Evolutionary conservation across 192 early-diverging fungal genomes (phyloP), one percentile per base, ranked within the genome.

Genomic region (Rhizoclosmatium globosum): DNA sequence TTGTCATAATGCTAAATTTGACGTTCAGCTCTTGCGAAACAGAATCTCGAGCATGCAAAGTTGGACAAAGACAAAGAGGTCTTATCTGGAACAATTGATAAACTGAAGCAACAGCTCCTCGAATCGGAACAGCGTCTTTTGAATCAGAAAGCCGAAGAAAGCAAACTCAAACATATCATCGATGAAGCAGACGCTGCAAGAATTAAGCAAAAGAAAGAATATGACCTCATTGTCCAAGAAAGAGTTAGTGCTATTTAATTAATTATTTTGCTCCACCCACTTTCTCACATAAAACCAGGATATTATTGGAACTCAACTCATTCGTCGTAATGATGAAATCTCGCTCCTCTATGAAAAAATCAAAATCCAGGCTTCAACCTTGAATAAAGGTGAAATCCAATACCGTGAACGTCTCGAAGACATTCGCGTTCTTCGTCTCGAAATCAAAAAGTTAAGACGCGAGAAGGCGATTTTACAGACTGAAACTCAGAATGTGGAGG

Each of bases 341-440:
- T 84, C 87, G 17, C 79, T 91, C 15, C 78, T 91, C 1, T 89
- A 91, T 71, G 90, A 91, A 71, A 91, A 91, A 74, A 86, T 91
- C 74, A 88, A 87, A 68, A 89, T 91, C 73, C 90, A 91, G 67
- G 86, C 86, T 0, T 88, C 87, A 3, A 89, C 88, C 2, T 78
- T 91, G 21, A 88, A 90, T 82, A 89, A 89, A 74, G 90, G 90
- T 41, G 90, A 91, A 77, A 83, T 88, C 45, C 88, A 89, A 76
- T 91, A 91, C 77, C 79, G 85, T 38, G 90, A 91, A 79, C 68
- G 90, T 43, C 78, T 89, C 48, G 88, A 90, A 77, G 90, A 91
- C 78, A 90, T 91, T 66, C 85, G 90, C 38, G 90, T 91, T 7
- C 80, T 90, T 19, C 86, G 85, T 68, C 80, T 91, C 53, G 90